Evolutionary conservation across 1,284 basidiomycete genomes (phyloP).

Genomic region (Cryptococcus sp.): DNA sequence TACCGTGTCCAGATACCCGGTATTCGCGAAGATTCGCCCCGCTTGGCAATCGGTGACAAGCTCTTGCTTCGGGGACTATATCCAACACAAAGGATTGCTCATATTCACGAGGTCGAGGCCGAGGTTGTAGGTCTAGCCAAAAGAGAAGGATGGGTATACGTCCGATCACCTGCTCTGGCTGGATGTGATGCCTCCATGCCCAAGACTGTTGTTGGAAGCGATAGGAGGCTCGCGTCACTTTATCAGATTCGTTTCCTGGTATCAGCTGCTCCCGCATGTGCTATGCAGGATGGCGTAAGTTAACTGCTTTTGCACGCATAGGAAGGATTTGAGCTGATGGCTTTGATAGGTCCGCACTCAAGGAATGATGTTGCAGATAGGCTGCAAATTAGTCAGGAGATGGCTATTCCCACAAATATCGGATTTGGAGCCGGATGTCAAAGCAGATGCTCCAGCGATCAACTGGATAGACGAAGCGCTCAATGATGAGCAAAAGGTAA

Average conservation of each 20-base stretch:
- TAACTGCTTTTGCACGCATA: not conserved
- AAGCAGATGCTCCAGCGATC: not conserved
- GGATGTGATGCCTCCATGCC: slow-evolving; percentile 8
- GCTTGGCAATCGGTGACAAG: slow-evolving; percentile 42
- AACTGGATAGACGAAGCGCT: slow-evolving; percentile 32
- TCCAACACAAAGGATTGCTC: slow-evolving; percentile 21
- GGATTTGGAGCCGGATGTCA: slow-evolving; percentile 3
- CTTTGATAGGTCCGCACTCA: slow-evolving; percentile 7
- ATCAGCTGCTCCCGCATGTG: slow-evolving; percentile 18
- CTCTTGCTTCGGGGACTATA: slow-evolving; percentile 42
- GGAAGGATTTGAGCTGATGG: not conserved
- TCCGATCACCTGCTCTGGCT: slow-evolving; percentile 21
- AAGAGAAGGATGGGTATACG: slow-evolving; percentile 37
- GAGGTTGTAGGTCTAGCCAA: slow-evolving; percentile 41
- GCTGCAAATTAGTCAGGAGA: slow-evolving; percentile 4
- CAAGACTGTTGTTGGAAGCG: not conserved
- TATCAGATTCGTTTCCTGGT: slow-evolving; percentile 43
- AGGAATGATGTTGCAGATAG: not conserved
- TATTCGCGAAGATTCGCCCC: slow-evolving; percentile 48
- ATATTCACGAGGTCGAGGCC: slow-evolving; percentile 35
- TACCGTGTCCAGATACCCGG: slow-evolving; percentile 33
- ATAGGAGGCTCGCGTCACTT: slow-evolving; percentile 8
- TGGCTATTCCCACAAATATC: slow-evolving; percentile 39
- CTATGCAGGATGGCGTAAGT: slow-evolving; percentile 43
- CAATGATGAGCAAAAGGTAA: slow-evolving; percentile 44